Base-by-base conservation (phyloP, 805 yeast species). In the Candida parachauliodes region DNA sequence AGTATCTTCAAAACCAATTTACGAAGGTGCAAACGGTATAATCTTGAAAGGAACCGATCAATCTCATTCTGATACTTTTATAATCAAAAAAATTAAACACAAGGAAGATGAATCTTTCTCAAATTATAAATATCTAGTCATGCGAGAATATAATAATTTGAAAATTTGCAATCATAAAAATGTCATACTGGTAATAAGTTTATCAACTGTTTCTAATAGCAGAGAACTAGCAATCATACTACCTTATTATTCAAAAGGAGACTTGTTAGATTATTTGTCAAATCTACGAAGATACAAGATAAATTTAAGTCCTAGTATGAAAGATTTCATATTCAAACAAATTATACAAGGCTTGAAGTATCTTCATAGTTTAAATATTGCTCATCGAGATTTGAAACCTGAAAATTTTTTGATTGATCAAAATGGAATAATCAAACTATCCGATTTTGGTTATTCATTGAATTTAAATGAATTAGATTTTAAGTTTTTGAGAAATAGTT, bases 361-460 rank as follows among this genome's bases (percentile, higher is more conserved):
- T 63, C 79, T 95, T 53, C 99, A 93, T 60, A 79, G 79, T 38
- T 89, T 91, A 59, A 88, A 91, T 51, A 88, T 93, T 40, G 98
- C 93, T 26, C 98, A 93, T 62, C 81, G 99, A 56, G 98, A 93
- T 62, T 74, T 93, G 59, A 91, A 91, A 60, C 91, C 93, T 56
- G 98, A 91, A 60, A 91, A 91, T 60, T 93, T 91, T 34, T 82
- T 93, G 84, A 93, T 93, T 33, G 84, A 88, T 40, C 86, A 87
- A 40, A 77, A 83, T 40, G 98, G 98, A 42, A 96, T 91, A 52
- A 83, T 93, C 56, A 89, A 91, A 59, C 83, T 93, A 49, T 91
- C 93, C 44, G 99, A 93, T 65, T 93, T 93, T 61, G 99, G 99
- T 6, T 72, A 68, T 54, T 68, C 75, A 10, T 38, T 73, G 10